Conservation (phyloP, 1,284 basidiomycete genomes). For the Ustilago cynodontis region DNA sequence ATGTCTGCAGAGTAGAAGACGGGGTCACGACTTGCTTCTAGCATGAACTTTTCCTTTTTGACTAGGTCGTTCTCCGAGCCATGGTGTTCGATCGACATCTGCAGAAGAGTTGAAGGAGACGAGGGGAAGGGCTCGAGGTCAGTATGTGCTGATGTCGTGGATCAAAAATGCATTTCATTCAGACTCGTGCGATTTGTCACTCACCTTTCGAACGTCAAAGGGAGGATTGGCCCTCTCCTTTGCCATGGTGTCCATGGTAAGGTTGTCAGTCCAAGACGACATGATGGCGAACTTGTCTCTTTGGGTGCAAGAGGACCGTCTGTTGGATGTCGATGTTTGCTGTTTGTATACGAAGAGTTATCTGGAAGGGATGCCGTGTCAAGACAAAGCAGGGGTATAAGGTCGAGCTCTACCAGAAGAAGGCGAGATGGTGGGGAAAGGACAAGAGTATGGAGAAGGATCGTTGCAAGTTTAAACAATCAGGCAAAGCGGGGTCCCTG, state of each 20-base stretch:
- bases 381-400: conserved; percentile 9
- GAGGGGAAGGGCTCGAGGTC: neutral
- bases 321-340: neutral
- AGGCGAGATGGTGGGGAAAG: conserved; percentile 11
- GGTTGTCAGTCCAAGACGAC: conserved; percentile 53
- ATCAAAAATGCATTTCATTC: no score
- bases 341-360: neutral
- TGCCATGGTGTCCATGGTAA: conserved; percentile 70
- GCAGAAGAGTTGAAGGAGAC: neutral
- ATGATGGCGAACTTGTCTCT: conserved; percentile 42
- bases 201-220: conserved; percentile 72
- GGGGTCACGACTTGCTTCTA: conserved; percentile 73
- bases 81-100: conserved; percentile 71
- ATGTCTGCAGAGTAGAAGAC: conserved; percentile 74
- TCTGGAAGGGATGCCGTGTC: neutral
- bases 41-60: conserved; percentile 71
- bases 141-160: neutral
- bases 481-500: neutral
- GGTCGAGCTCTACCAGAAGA: neutral
- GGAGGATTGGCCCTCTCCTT: conserved; percentile 73
- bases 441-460: neutral
- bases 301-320: conserved; percentile 32
- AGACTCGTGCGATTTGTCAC: conserved; percentile 21
- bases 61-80: conserved; percentile 68
- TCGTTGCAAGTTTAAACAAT: conserved; percentile 9